Base-by-base conservation (phyloP, 805 yeast species). In the Peterozyma xylosa region DNA sequence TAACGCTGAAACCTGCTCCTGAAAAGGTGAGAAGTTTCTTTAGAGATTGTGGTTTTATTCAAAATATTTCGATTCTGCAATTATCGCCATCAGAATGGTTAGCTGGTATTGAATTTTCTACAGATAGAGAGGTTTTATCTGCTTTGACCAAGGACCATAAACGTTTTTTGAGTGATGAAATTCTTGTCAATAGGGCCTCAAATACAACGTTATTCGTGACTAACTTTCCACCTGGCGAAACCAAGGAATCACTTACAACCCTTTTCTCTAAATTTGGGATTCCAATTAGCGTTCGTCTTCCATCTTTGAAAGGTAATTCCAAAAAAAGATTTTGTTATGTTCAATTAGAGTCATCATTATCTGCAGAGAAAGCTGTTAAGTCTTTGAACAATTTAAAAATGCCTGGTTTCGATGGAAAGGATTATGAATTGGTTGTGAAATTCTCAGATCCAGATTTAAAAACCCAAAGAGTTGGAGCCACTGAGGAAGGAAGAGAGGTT, bases 251-350 rank as follows among this genome's bases (percentile, higher is more conserved):
- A 4, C 41, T 87, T 0, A 51, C 53, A 13, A 48, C 53, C 0
- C 16, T 74, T 10, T 80, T 86, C 53, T 45, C 55, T 0, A 38
- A 58, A 2, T 54, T 53, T 35, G 79, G 80, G 0, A 48, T 60
- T 2, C 55, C 79, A 3, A 48, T 75, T 1, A 71, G 75, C 41
- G 62, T 82, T 0, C 63, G 95, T 41, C 65, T 85, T 32, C 96
- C 96, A 0, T 73, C 86, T 0, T 70, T 80, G 46, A 69, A 68
- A 38, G 69, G 62, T 39, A 75, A 76, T 51, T 56, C 75, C 4
- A 70, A 71, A 30, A 68, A 93, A 45, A 58, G 95, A 30, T 87
- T 87, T 55, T 85, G 91, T 49, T 87, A 86, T 54, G 68, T 84
- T 13, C 93, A 85, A 52, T 80, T 63, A 50, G 43, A 59, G 0